phyloP scores from a whole-genome alignment of 208 protist species.

The Leishmania martiniquensis region DNA sequence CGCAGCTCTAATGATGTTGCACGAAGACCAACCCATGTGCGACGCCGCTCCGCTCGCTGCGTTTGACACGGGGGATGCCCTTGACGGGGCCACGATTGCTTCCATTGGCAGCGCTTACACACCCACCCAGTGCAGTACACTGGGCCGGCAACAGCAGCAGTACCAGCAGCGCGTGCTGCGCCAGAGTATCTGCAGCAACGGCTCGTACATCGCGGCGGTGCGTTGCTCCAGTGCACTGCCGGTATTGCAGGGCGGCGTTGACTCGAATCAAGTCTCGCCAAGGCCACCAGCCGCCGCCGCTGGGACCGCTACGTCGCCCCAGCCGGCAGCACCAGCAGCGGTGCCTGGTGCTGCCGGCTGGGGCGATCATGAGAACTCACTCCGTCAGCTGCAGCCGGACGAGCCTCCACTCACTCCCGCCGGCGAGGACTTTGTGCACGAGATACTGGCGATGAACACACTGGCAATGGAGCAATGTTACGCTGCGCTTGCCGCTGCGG shows the following conservation, averaged over 20 bases:
- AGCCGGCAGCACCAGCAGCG: background rate
- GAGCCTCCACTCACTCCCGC: slow-evolving; percentile 20
- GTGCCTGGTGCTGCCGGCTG: background rate
- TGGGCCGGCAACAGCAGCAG: slow-evolving; percentile 11
- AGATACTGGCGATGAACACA: slow-evolving; percentile 84
- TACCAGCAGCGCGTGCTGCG: slow-evolving; percentile 28
- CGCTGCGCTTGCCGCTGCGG: slow-evolving; percentile 21
- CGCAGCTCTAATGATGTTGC: background rate
- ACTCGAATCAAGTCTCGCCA: slow-evolving; percentile 4
- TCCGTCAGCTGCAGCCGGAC: background rate
- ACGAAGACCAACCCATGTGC: slow-evolving; percentile 1
- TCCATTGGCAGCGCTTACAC: slow-evolving; percentile 2
- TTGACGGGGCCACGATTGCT: background rate
- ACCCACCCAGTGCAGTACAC: background rate
- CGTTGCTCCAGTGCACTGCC: slow-evolving; percentile 20
- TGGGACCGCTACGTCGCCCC: no score
- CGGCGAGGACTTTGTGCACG: slow-evolving; percentile 67
- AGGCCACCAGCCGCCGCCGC: background rate
- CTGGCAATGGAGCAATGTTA: slow-evolving; percentile 81
- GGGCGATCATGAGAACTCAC: background rate
- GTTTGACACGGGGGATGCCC: background rate
- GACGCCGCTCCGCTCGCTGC: background rate
- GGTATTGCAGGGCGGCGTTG: slow-evolving; percentile 4
- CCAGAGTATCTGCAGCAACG: slow-evolving; percentile 6
- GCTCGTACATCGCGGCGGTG: slow-evolving; percentile 28